These are phyloP conservation scores for Apiospora aurea DNA, from an alignment of 2,329 filamentous ascomycete species.

Conservation along the genomic window DNA sequence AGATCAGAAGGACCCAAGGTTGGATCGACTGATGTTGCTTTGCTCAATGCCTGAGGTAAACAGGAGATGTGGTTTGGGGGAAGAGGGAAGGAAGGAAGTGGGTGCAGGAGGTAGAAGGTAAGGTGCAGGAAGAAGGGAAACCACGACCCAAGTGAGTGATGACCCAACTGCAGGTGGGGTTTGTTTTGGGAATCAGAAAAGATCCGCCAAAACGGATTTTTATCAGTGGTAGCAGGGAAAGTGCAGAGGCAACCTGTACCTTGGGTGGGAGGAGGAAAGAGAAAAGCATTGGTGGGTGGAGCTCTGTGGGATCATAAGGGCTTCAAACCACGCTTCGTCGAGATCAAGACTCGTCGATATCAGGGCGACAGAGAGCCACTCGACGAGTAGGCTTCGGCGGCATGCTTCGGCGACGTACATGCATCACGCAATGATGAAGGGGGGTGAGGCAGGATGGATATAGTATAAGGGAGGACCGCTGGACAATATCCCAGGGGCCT, in stretches of 20 bases:
- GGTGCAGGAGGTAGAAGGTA: not conserved
- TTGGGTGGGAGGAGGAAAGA: not conserved
- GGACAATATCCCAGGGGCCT: not conserved
- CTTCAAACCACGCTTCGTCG: not conserved
- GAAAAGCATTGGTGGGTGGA: not conserved
- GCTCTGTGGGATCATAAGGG: not conserved
- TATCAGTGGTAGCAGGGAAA: not conserved
- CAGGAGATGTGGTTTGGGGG: not conserved
- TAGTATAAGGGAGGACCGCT: not conserved
- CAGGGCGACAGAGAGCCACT: not conserved
- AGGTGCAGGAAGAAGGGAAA: not conserved
- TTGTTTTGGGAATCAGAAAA: not conserved
- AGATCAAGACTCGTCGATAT: not conserved
- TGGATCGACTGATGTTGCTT: not conserved
- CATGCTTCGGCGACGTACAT: not conserved
- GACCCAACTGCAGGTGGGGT: not conserved
- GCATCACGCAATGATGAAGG: not conserved
- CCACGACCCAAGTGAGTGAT: not conserved
- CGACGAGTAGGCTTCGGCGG: not conserved
- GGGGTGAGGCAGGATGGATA: not conserved
- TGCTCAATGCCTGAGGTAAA: not conserved
- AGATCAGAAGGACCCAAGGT: not conserved
- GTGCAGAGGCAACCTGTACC: not conserved
- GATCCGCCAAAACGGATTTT: not conserved
- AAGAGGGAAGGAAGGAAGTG: slow-evolving; percentile 7